phyloP scores from a whole-genome alignment of 1,139 yeast species.

The Keqinozyma sinolaborantium region DNA sequence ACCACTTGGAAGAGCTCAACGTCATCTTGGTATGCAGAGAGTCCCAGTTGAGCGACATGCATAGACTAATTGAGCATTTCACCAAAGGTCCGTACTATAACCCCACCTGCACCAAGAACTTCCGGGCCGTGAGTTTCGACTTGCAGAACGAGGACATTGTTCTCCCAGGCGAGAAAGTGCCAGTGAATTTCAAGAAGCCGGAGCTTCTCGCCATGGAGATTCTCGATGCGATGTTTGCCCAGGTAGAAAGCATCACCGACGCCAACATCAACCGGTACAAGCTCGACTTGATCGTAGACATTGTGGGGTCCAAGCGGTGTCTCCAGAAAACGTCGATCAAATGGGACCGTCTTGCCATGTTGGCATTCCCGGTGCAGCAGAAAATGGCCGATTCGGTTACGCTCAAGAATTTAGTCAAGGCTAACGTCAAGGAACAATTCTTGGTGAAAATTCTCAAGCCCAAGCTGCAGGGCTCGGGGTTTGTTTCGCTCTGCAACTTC shows the following conservation, averaged over 20 bases:
- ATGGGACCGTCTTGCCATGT: constrained; percentile 26
- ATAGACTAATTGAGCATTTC: constrained; percentile 19
- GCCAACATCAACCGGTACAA: constrained; percentile 24
- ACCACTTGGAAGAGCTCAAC: constrained; percentile 19
- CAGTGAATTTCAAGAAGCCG: constrained; percentile 36
- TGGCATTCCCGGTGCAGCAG: constrained; percentile 30
- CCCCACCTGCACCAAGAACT: constrained; percentile 17
- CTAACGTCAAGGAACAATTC: constrained; percentile 29
- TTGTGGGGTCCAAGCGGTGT: constrained; percentile 36
- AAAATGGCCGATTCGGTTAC: constrained; percentile 14
- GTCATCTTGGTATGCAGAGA: constrained; percentile 34
- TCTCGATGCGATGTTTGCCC: constrained; percentile 29
- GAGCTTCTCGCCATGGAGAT: constrained; percentile 40
- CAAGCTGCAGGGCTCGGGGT: constrained; percentile 26
- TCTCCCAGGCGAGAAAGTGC: constrained; percentile 33
- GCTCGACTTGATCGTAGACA: constrained; percentile 38
- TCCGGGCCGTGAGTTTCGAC: constrained; percentile 33
- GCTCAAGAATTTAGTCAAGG: constrained; percentile 23
- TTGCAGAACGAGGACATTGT: constrained; percentile 32
- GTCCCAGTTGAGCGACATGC: constrained; percentile 16
- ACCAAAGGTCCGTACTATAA: constrained; percentile 17
- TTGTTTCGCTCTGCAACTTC: constrained; percentile 38
- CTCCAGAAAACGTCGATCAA: constrained; percentile 30
- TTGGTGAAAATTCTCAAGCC: constrained; percentile 38
- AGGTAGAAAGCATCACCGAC: constrained; percentile 16